Conservation (phyloP, 352 stramenopile species). For the Pythium insidiosum region DNA sequence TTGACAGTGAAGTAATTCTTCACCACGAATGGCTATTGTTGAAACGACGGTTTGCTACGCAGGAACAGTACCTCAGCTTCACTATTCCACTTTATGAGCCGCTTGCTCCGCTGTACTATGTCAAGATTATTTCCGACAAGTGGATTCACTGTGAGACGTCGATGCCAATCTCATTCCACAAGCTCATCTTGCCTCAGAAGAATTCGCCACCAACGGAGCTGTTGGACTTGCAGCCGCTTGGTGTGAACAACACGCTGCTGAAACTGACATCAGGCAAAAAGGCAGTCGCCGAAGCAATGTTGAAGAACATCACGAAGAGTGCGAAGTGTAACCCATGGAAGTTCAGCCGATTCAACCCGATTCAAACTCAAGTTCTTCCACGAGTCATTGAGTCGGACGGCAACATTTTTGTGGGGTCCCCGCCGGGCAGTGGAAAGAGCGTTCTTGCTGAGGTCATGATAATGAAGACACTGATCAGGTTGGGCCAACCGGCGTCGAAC, state of each 20-base stretch:
- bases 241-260: slow-evolving; percentile 81
- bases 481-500: slow-evolving; percentile 42
- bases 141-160: slow-evolving; percentile 97
- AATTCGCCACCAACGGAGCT: slow-evolving; percentile 96
- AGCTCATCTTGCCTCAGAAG: slow-evolving; percentile 98
- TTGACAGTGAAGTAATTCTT: slow-evolving; percentile 97
- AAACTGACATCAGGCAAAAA: slow-evolving; percentile 67
- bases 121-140: slow-evolving; percentile 96
- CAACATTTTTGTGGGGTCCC: slow-evolving; percentile 94
- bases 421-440: slow-evolving; percentile 92
- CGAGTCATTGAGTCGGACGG: slow-evolving; percentile 94
- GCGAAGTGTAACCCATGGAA: slow-evolving; percentile 41
- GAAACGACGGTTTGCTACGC: slow-evolving; percentile 74
- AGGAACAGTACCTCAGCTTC: slow-evolving; percentile 88
- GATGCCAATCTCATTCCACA: slow-evolving; percentile 97
- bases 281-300: slow-evolving; percentile 36
- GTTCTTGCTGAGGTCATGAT: slow-evolving; percentile 95
- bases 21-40: slow-evolving; percentile 97
- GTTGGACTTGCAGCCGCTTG: slow-evolving; percentile 96
- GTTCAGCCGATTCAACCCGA: slow-evolving; percentile 96
- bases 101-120: slow-evolving; percentile 97
- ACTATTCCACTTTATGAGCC: slow-evolving; percentile 97
- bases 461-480: slow-evolving; percentile 83
- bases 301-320: slow-evolving; percentile 37
- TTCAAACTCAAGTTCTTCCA: slow-evolving; percentile 97